Evolutionary conservation across 1,284 basidiomycete genomes (phyloP).

Genomic region (Pseudozyma hubeiensis): DNA sequence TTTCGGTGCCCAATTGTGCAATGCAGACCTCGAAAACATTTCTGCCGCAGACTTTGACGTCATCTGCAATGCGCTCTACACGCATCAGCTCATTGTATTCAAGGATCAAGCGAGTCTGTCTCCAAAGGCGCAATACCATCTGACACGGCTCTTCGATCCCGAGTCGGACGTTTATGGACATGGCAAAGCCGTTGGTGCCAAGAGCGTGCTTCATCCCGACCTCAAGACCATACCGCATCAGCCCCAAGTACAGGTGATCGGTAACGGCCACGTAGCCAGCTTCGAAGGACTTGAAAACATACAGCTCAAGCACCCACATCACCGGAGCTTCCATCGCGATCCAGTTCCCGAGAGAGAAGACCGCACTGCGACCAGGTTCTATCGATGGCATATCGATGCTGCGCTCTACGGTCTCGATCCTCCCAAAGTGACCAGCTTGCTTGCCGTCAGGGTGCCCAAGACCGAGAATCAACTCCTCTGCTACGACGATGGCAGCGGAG

Average conservation of each 20-base stretch:
- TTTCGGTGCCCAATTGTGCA: conserved; percentile 3
- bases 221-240: conserved; percentile 5
- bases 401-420: conserved; percentile 8
- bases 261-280: conserved; percentile 4
- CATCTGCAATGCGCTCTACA: conserved; percentile 4
- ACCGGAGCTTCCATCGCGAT: conserved; percentile 6
- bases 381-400: conserved; percentile 9
- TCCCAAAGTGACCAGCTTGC: conserved; percentile 7
- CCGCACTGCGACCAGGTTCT: background rate
- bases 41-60: conserved; percentile 1
- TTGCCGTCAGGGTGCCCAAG: conserved; percentile 9
- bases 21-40: conserved; percentile 5
- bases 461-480: conserved; percentile 1
- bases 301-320: conserved; percentile 6
- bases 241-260: conserved; percentile 7
- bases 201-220: conserved; percentile 8
- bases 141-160: conserved; percentile 7
- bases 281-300: conserved; percentile 8
- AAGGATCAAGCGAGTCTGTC: conserved; percentile 4
- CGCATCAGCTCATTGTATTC: conserved; percentile 2
- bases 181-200: conserved; percentile 5
- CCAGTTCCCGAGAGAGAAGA: background rate
- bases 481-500: conserved; percentile 6
- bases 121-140: conserved; percentile 4
- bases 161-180: conserved; percentile 4